Evolutionary conservation across 1,139 yeast species (phyloP), one percentile per base, ranked within the genome.

Genomic region (Chernovozyma aurita): DNA sequence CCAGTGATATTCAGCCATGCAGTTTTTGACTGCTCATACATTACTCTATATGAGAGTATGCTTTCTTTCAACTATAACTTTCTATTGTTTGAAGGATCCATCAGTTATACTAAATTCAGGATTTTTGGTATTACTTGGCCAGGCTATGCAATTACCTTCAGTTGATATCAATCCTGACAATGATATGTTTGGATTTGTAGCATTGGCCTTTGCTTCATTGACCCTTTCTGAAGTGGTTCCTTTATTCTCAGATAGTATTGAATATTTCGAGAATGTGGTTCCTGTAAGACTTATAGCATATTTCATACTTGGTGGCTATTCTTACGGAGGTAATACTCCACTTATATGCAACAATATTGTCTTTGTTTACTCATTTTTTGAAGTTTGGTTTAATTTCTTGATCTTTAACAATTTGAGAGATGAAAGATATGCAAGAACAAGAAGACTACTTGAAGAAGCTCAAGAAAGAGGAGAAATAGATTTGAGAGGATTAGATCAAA

Each of bases 331-430:
- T 18, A 63, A 63, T 16, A 65, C 68, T 37, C 55, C 70, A 13
- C 59, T 63, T 26, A 37, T 81, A 17, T 78, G 82, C 49, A 82
- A 81, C 57, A 80, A 78, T 50, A 64, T 78, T 32, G 73, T 80
- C 3, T 79, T 82, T 44, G 65, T 75, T 2, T 82, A 74, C 52
- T 57, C 78, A n/a, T 80, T 82, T 47, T 53, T 76, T 44, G 94
- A 84, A 52, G 69, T 82, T 24, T 83, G 90, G 90, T 62, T 79
- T 50, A 80, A 81, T 48, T 78, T 81, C 43, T 61, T 82, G 47
- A 70, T 80, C 33, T 82, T 69, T 55, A 76, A 73, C 51, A 72
- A 81, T 34, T 63, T 84, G 45, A 73, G 80, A 47, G 90, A 83
- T 41, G 92, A 80, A 50, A 74, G 69, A 46, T 65, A 61, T 37